A percentile compares a stretch with the other conserved stretches of the same genome.
Evolutionary conservation across 106 monocot genomes (phyloP).

Genomic region (Apostasia shenzhenica): DNA sequence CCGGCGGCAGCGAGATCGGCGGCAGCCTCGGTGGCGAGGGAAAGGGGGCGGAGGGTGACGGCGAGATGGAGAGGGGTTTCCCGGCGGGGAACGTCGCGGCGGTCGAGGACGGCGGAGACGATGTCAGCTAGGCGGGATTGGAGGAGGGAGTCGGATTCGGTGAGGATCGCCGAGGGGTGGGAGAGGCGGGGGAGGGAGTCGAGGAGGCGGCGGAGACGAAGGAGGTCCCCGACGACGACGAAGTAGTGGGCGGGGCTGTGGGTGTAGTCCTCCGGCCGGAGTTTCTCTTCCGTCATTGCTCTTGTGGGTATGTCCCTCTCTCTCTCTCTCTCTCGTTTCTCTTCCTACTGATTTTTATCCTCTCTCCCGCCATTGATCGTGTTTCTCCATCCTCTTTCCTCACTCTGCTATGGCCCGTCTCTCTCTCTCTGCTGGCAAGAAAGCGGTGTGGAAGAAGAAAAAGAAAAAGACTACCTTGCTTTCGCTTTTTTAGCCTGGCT

Average conservation of each 20-base stretch:
- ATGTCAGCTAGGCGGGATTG: conserved; percentile 20
- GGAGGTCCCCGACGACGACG: conserved; percentile 31
- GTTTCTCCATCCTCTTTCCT: too few relatives aligned
- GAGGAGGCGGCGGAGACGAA: conserved; percentile 23
- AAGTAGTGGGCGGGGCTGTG: conserved; percentile 62
- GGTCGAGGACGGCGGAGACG: conserved; percentile 55
- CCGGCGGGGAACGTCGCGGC: conserved; percentile 60
- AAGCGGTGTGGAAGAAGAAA: too few relatives aligned
- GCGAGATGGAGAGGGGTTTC: conserved; percentile 85
- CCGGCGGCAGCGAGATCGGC: conserved; percentile 38
- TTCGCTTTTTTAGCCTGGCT: too few relatives aligned
- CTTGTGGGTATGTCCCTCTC: neutral
- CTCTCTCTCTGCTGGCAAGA: too few relatives aligned
- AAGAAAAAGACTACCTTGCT: too few relatives aligned
- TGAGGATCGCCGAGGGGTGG: conserved; percentile 34
- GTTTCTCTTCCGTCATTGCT: neutral
- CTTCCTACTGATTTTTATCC: too few relatives aligned
- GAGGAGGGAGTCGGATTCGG: conserved; percentile 26
- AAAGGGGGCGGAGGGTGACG: conserved; percentile 39
- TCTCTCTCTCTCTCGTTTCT: neutral
- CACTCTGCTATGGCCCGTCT: too few relatives aligned
- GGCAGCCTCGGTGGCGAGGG: conserved; percentile 18
- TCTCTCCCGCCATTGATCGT: too few relatives aligned
- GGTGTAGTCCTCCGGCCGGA: conserved; percentile 21
- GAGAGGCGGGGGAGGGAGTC: conserved; percentile 44